These are phyloP conservation scores for Pisolithus marmoratus DNA, from an alignment of 768 basidiomycete genomes.

Conservation along the genomic window DNA sequence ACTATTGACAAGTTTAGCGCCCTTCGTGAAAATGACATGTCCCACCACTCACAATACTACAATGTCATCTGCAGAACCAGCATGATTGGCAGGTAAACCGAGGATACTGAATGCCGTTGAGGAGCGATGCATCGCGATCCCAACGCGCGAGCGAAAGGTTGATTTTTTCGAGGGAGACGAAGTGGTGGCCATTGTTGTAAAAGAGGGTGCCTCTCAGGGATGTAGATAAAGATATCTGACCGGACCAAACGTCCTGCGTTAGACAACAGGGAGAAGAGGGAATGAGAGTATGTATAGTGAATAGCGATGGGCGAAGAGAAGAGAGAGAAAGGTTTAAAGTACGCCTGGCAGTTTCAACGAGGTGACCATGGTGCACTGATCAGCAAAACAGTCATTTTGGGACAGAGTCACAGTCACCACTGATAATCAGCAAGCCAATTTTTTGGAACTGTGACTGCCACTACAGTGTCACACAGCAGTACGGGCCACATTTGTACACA, in stretches of 20 bases:
- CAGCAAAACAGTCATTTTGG: no score
- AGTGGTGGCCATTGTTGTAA: conserved; percentile 18
- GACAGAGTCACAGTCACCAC: no score
- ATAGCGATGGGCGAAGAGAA: conserved; percentile 16
- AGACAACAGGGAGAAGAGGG: conserved; percentile 7
- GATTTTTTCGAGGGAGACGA: conserved; percentile 28
- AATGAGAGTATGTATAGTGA: conserved; percentile 7
- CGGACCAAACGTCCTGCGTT: not conserved
- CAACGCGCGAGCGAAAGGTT: conserved; percentile 55
- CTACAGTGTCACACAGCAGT: no score
- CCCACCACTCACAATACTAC: no score
- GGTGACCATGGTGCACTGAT: conserved; percentile 29
- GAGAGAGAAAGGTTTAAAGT: conserved; percentile 16
- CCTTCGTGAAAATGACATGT: no score
- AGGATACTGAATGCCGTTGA: conserved; percentile 48
- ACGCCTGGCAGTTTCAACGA: conserved; percentile 33
- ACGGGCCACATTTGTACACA: no score
- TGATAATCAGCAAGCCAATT: no score
- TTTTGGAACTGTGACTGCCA: no score
- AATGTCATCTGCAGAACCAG: no score
- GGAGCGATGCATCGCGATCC: conserved; percentile 53
- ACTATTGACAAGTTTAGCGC: no score
- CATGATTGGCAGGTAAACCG: conserved; percentile 27
- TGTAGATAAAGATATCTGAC: conserved; percentile 2
- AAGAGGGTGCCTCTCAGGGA: not conserved